Evolutionary conservation across 164 flowering plant genomes (phyloP).

Genomic region (Nymphaea colorata): DNA sequence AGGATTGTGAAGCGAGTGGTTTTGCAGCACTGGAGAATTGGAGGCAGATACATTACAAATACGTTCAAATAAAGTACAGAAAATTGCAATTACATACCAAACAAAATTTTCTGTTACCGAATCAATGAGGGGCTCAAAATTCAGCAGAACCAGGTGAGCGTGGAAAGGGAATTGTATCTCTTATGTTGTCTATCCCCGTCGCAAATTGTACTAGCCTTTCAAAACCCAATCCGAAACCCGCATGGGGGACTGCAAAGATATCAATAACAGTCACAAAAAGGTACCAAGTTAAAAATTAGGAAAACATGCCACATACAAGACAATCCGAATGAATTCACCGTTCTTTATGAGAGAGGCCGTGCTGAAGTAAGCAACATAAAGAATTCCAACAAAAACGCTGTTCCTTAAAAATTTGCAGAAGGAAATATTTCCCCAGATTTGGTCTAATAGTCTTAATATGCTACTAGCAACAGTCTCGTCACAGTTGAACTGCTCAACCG

Average conservation of each 20-base stretch:
- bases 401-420: too few species aligned
- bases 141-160: conserved; percentile 89
- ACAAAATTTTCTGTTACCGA: neutral
- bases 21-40: neutral
- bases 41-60: neutral
- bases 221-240: conserved; percentile 94
- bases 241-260: conserved; percentile 73
- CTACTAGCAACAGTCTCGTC: too few species aligned
- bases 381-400: too few species aligned
- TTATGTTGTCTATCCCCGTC: conserved; percentile 84
- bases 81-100: too few species aligned
- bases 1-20: neutral
- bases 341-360: too few species aligned
- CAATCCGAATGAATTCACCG: too few species aligned
- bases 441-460: too few species aligned
- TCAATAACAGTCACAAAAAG: neutral
- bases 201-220: conserved; percentile 96
- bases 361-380: too few species aligned
- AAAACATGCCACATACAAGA: neutral
- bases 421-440: too few species aligned
- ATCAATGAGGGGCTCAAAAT: conserved; percentile 29
- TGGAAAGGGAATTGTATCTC: conserved; percentile 92
- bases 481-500: too few species aligned
- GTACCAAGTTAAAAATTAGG: neutral
- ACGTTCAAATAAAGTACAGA: neutral